phyloP scores from a whole-genome alignment of 805 yeast species.

The Debaryomyces maramus region DNA sequence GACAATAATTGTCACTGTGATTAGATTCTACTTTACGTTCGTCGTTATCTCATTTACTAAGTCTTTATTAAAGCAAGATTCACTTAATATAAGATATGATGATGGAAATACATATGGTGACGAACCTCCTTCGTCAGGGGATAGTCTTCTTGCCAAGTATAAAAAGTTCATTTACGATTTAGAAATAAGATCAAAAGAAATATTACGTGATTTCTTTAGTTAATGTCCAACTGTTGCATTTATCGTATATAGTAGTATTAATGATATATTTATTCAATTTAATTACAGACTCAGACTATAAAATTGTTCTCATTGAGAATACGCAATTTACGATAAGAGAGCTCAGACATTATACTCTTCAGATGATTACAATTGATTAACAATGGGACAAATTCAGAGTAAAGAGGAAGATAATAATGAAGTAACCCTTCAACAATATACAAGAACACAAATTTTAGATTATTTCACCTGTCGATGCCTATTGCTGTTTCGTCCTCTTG shows the following conservation, averaged over 20 bases:
- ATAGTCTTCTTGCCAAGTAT: constrained; percentile 20
- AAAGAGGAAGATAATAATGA: neutral
- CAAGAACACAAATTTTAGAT: constrained; percentile 19
- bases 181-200: constrained; percentile 33
- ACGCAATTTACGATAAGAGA: too few relatives aligned
- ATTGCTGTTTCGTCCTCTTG: constrained; percentile 18
- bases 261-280: too few relatives aligned
- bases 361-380: neutral
- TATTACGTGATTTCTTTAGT: constrained; percentile 23
- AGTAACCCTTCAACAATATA: constrained; percentile 14
- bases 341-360: too few relatives aligned
- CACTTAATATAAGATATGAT: constrained; percentile 23
- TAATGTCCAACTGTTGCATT: neutral
- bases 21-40: constrained; percentile 61
- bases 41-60: constrained; percentile 60
- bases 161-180: constrained; percentile 23
- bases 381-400: constrained; percentile 22
- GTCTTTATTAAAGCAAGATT: constrained; percentile 47
- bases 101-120: constrained; percentile 16
- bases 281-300: too few relatives aligned
- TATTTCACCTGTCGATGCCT: constrained; percentile 20
- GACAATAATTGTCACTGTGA: constrained; percentile 45
- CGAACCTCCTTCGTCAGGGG: constrained; percentile 26
- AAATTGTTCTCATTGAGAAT: too few relatives aligned
- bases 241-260: neutral